phyloP scores from a whole-genome alignment of 78 protist genomes.

The Guillardia theta region DNA sequence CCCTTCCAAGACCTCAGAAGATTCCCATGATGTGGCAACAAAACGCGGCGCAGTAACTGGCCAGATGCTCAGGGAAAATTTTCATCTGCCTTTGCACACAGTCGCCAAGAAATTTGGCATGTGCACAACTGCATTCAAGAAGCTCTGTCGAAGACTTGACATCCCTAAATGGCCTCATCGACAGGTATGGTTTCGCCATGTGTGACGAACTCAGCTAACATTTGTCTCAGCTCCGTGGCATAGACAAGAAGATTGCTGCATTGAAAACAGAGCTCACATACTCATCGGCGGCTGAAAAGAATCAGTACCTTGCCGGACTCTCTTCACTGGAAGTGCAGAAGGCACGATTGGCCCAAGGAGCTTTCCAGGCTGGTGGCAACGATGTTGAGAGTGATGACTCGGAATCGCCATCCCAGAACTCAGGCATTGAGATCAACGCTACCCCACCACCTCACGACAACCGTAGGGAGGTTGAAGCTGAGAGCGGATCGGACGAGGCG shows the following conservation, averaged over 20 bases:
- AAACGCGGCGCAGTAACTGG: neutral
- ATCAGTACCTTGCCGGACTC: neutral
- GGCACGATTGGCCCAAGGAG: neutral
- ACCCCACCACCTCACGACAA: neutral
- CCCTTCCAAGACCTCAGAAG: too few relatives aligned
- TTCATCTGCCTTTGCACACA: conserved; percentile 6
- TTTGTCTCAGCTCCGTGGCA: conserved; percentile 5
- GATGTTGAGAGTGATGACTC: neutral
- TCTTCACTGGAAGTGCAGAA: neutral
- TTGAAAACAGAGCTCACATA: neutral
- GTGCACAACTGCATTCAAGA: conserved; percentile 26
- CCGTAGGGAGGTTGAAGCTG: neutral
- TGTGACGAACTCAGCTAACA: too few relatives aligned
- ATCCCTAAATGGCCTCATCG: conserved; percentile 35
- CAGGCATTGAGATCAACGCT: neutral
- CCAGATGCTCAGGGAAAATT: neutral
- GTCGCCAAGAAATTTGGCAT: conserved; percentile 9
- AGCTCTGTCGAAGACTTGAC: neutral
- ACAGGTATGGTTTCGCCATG: too few relatives aligned
- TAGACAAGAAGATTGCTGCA: conserved; percentile 4
- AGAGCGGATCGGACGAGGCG: neutral
- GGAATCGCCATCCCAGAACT: neutral
- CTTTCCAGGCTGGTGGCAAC: neutral
- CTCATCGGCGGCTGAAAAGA: neutral
- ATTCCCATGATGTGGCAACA: too few relatives aligned